These are phyloP conservation scores for Cenchrus americanus DNA, from an alignment of 176 grass and related monocot genomes.

Conservation along the genomic window DNA sequence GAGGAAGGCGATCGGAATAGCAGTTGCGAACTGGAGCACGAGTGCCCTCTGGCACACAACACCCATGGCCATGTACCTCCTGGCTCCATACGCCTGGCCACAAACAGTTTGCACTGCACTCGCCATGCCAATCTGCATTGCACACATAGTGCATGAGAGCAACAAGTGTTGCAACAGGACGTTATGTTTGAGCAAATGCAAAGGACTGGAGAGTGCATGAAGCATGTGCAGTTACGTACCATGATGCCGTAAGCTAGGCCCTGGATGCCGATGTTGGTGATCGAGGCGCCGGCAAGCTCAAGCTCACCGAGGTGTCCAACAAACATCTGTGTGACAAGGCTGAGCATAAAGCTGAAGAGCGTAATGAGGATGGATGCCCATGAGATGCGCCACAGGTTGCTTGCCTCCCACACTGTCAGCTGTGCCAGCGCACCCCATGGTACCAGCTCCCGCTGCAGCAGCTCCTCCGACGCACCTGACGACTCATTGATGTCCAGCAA, in stretches of 20 bases:
- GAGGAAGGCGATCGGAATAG: slow-evolving; percentile 58
- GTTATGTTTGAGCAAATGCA: slow-evolving; percentile 5
- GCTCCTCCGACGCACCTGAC: slow-evolving; percentile 53
- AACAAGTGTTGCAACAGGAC: not conserved
- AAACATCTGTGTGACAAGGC: slow-evolving; percentile 88
- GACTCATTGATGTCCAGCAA: slow-evolving; percentile 44
- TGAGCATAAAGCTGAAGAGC: slow-evolving; percentile 74
- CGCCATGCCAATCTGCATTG: slow-evolving; percentile 76
- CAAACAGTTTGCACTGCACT: slow-evolving; percentile 84
- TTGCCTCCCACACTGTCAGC: slow-evolving; percentile 72
- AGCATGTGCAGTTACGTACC: slow-evolving; percentile 43
- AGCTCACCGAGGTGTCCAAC: slow-evolving; percentile 77
- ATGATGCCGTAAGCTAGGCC: slow-evolving; percentile 86
- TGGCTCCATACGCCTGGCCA: slow-evolving; percentile 78
- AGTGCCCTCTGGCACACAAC: slow-evolving; percentile 69
- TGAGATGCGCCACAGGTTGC: slow-evolving; percentile 78
- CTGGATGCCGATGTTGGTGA: slow-evolving; percentile 88
- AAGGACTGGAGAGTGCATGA: slow-evolving; percentile 1
- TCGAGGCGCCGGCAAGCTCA: slow-evolving; percentile 73
- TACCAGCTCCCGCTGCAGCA: slow-evolving; percentile 59
- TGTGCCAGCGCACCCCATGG: slow-evolving; percentile 23
- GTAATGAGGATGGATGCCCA: slow-evolving; percentile 79
- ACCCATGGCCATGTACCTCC: slow-evolving; percentile 62
- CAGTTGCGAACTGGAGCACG: slow-evolving; percentile 55
- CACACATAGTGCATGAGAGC: not conserved